Base-by-base conservation (phyloP, 768 basidiomycete genomes). In the Termitomyces sp. region DNA sequence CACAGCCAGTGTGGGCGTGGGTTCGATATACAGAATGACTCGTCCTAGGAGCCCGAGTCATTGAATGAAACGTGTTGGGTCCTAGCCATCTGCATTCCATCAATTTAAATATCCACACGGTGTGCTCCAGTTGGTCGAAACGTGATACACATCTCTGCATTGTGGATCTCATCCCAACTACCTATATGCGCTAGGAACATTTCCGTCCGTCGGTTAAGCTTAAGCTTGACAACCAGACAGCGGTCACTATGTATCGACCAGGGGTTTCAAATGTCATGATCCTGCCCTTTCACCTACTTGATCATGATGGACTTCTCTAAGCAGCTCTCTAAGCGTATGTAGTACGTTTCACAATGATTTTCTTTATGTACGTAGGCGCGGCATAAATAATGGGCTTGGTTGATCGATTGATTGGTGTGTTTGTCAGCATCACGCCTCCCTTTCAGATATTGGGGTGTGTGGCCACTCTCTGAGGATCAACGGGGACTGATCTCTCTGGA, bases 401-500 rank as follows among this genome's bases (percentile, higher is more conserved):
- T 63, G 45, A 48, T 56, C 46, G 55, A 58, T 57, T 55, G 57
- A 51, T 58, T 40, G 32, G 39, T 28, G 50, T 63, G 65, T 71
- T 70, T 66, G 67, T 70, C 69, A 71, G 66, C 70, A 67, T 69
- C 64, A 66, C 56, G 58, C 59, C 55, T 57, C 60, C 63, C 60
- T 60, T 62, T 58, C 49, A 66, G 66, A 60, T 64, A 66, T 67
- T 68, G 57, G 36, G 56, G 45, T 45, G 28, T 45, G 28, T 13
- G 45, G 51, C 52, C 24, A 48, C 48, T 33, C 60, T 56, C 50
- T n/a, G 62, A 62, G 63, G 60, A 66, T 68, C 67, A 67, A 68
- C 66, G 60, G 66, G n/a, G 67, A 61, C 62, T 66, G 71, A 66
- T 69, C 63, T 63, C 60, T 62, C 59, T 67, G 66, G 67, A 64